phyloP scores from a whole-genome alignment of 495 filamentous ascomycete genomes.

The Penicillium verhagenii region DNA sequence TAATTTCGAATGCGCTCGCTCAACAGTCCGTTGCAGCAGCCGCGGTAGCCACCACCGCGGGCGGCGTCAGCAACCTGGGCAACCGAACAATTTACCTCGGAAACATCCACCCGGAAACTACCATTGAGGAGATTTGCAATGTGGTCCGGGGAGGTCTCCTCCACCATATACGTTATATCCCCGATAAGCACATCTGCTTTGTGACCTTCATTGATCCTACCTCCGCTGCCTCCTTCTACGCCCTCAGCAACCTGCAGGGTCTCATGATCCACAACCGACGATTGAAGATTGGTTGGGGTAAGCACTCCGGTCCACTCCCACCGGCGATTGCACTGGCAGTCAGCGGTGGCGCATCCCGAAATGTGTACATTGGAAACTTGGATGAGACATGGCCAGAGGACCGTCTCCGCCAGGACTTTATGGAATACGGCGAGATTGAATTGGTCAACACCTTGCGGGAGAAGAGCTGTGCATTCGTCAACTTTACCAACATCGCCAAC shows the following conservation, averaged over 20 bases:
- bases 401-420: constrained; percentile 91
- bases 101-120: constrained; percentile 98
- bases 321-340: constrained; percentile 96
- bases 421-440: constrained; percentile 97
- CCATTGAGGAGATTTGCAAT: constrained; percentile 98
- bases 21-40: constrained; percentile 97
- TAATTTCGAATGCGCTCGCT: constrained; percentile 92
- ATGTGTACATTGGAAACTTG: constrained; percentile 96
- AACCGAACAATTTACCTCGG: constrained; percentile 98
- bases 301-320: constrained; percentile 95
- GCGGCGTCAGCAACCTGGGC: constrained; percentile 93
- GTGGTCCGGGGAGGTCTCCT: constrained; percentile 90
- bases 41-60: constrained; percentile 92
- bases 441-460: constrained; percentile 94
- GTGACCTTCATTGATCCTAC: constrained; percentile 99
- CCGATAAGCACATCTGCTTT: constrained; percentile 99
- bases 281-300: constrained; percentile 98
- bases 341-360: constrained; percentile 88
- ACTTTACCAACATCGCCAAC: constrained; percentile 99
- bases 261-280: constrained; percentile 99
- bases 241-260: constrained; percentile 92
- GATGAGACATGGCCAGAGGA: constrained; percentile 98
- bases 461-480: constrained; percentile 99
- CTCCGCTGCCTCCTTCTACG: constrained; percentile 96
- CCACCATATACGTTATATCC: constrained; percentile 98